Base-by-base conservation (phyloP, 1,139 yeast genomes). In the Geotrichum reessii region DNA sequence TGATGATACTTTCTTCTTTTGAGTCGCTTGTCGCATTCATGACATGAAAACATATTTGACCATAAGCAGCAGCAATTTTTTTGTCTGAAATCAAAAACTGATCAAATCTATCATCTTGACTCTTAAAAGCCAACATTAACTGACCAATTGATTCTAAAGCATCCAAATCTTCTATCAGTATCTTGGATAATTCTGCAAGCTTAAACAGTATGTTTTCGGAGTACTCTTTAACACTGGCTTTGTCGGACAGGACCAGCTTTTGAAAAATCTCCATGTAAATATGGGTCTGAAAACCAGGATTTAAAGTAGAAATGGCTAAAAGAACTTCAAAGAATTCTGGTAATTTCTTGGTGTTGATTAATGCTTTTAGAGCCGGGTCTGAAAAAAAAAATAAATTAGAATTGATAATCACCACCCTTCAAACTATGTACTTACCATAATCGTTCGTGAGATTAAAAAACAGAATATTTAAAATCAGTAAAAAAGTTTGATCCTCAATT, bases 381-480 rank as follows among this genome's bases (percentile, higher is more conserved):
- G 14, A 28, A 33, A 19, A 22, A 25, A 14, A 44, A 17, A 17
- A 28, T 11, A 27, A 21, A n/a, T 28, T 44, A 27, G 47, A 42
- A 11, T 21, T 33, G 12, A 12, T 11, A 3, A 27, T 48, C 24
- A 27, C 17, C 25, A 21, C 19, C 27, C 7, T 11, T 21, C 50
- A 28, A 12, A 11, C 12, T 24, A 6, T 2, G 46, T 7, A 47
- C 61, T 14, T 47, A 58, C 61, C 56, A 53, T 48, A 58, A 33
- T 56, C 59, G 12, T 57, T 56, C 4, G 54, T 51, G 40, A 58
- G 48, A 28, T 59, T 54, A 46, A 50, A 55, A 11, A 55, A 28
- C 37, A 53, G 44, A 31, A 42, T 40, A 14, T 55, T 47, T 33
- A 53, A 42, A 22, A 40, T 53, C 28, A 48, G 49, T 37, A 42